Conservation (phyloP, 1,284 basidiomycete species). For the Sphagnurus paluster region DNA sequence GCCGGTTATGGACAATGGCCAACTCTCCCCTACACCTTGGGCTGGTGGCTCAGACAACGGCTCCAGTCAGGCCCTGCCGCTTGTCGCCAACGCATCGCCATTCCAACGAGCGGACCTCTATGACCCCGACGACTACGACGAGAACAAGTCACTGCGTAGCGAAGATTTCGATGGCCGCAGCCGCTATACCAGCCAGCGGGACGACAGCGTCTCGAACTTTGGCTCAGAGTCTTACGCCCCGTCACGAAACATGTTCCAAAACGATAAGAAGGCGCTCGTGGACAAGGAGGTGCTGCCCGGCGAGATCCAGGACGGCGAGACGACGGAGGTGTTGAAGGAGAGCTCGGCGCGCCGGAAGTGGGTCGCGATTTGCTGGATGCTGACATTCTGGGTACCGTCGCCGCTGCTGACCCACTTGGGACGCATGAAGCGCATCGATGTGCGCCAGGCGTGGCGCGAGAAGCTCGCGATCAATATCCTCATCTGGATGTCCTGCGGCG, state of each 20-base stretch:
- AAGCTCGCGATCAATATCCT: constrained; percentile 95
- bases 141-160: constrained; percentile 71
- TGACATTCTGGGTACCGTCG: constrained; percentile 91
- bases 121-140: constrained; percentile 73
- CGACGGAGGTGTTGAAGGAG: constrained; percentile 84
- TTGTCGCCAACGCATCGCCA: constrained; percentile 79
- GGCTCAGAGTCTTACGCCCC: constrained; percentile 92
- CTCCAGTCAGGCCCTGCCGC: constrained; percentile 64
- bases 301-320: constrained; percentile 83
- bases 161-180: constrained; percentile 78
- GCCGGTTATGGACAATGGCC: constrained; percentile 44
- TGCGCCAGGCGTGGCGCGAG: constrained; percentile 97
- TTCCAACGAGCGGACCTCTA: constrained; percentile 72
- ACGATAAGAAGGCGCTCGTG: constrained; percentile 62
- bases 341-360: constrained; percentile 80
- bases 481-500: constrained; percentile 93
- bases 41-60: constrained; percentile 53
- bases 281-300: constrained; percentile 83
- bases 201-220: constrained; percentile 77
- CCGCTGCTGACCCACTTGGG: constrained; percentile 72
- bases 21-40: constrained; percentile 37
- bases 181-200: constrained; percentile 70
- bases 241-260: constrained; percentile 93
- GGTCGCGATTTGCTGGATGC: constrained; percentile 86
- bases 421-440: constrained; percentile 91